Evolutionary conservation across 129 eudicot species (phyloP).

Genomic region (Solidago caesia): DNA sequence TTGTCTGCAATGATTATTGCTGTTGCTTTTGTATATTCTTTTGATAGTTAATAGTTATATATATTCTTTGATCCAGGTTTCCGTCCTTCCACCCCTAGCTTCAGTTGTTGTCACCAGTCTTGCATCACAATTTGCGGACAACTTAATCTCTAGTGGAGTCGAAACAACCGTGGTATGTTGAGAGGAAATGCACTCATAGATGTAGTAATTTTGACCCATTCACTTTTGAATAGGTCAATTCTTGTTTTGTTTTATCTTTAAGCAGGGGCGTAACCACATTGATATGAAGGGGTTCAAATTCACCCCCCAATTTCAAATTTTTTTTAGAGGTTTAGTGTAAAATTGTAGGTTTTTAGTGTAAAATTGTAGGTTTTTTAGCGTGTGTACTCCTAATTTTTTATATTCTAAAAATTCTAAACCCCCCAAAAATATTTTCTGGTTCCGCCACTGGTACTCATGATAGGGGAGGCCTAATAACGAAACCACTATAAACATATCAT

Average conservation of each 20-base stretch:
- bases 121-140: constrained; percentile 90
- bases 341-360: too few relatives aligned
- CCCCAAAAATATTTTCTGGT: too few relatives aligned
- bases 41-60: not conserved
- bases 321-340: too few relatives aligned
- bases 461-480: too few relatives aligned
- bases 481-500: too few relatives aligned
- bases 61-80: constrained; percentile 57
- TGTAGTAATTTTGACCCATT: constrained; percentile 5
- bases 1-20: not conserved
- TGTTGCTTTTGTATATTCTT: not conserved
- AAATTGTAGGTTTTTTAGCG: too few relatives aligned
- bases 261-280: too few relatives aligned
- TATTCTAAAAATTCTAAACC: too few relatives aligned
- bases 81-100: constrained; percentile 94
- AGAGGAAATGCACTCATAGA: constrained; percentile 11
- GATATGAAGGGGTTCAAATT: too few relatives aligned
- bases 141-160: constrained; percentile 72
- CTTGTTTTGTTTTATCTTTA: not conserved
- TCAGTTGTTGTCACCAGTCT: constrained; percentile 77
- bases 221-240: constrained; percentile 4
- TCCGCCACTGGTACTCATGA: too few relatives aligned
- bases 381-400: too few relatives aligned
- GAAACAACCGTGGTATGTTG: constrained; percentile 74
- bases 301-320: too few relatives aligned